Evolutionary conservation across 345 rosid species (phyloP).

Genomic region (Brassica incana): DNA sequence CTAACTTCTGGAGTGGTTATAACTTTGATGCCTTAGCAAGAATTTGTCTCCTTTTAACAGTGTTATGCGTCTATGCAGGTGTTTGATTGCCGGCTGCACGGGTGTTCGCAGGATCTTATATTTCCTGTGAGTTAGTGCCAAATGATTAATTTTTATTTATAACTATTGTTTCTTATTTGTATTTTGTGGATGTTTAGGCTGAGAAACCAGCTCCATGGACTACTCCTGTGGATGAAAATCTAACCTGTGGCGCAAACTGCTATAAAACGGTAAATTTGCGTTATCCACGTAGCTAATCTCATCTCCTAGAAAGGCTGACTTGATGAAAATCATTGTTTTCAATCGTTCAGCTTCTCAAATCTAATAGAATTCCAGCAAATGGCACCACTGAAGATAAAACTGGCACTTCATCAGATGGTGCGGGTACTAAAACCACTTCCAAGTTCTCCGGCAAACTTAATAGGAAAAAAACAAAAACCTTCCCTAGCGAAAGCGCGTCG

Average conservation of each 20-base stretch:
- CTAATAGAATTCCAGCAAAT: constrained; percentile 47
- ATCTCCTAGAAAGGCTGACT: neutral
- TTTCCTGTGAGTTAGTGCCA: constrained; percentile 73
- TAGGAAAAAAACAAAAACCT: constrained; percentile 56
- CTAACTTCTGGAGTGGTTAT: neutral
- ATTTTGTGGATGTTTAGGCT: constrained; percentile 46
- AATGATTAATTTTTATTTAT: neutral
- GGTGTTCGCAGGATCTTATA: constrained; percentile 98
- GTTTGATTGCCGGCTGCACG: constrained; percentile 97
- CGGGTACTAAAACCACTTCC: constrained; percentile 42
- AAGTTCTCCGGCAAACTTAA: constrained; percentile 51
- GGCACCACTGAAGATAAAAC: constrained; percentile 55
- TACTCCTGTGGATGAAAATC: constrained; percentile 62
- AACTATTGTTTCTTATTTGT: constrained; percentile 17
- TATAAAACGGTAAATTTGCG: constrained; percentile 58
- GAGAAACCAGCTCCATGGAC: constrained; percentile 78
- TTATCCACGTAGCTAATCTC: constrained; percentile 21
- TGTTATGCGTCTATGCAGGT: constrained; percentile 57
- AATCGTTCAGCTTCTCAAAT: constrained; percentile 58
- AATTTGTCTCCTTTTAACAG: constrained; percentile 6
- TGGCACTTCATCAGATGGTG: constrained; percentile 57
- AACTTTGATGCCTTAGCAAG: constrained; percentile 3
- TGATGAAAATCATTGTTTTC: constrained; percentile 3
- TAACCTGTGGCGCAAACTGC: constrained; percentile 78
- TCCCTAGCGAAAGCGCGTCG: constrained; percentile 91